Base-by-base conservation (phyloP, 345 rosid species). In the Acer saccharum region DNA sequence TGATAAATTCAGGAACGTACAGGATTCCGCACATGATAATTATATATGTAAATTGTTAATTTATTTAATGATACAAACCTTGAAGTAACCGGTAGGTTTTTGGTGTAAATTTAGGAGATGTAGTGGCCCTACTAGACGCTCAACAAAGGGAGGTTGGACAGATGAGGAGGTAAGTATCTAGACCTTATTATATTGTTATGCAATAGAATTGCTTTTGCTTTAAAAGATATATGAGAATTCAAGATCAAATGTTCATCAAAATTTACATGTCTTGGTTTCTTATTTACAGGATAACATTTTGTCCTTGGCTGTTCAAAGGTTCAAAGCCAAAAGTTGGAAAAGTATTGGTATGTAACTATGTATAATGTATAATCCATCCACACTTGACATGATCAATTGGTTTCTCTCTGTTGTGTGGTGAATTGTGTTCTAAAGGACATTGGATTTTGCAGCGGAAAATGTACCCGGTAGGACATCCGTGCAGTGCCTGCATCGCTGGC, bases 401-500 rank as follows among this genome's bases (percentile, higher is more conserved):
- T 35, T 35, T 4, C 29, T 57, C 10, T 60, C 54, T 72, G 18
- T 20, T 35, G 39, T 18, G 3, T 39, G 21, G 52, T 43, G 65
- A 60, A 62, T 23, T 44, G 43, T 62, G 25, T 63, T 62, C 39
- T 17, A 62, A 73, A 4, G 16, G 2, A 44, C 68, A 1, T 27
- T 29, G 46, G 10, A 23, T 46, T 69, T 21, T 73, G 81, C 79
- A 85, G 87, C 85, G 66, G 84, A 85, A 70, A 76, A 12, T 71
- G 72, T 85, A 46, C 82, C 83, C 41, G 80, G 78, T 71, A 78
- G 89, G 79, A 78, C 87, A 63, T 86, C 85, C 57, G 88, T 85
- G 39, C 91, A 89, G 66, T 89, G 91, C 78, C 72, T 90, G 76
- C 90, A 89, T 83, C 81, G 90, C 7, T 89, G 91, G 91, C 89